Conservation (phyloP, 73 alveolate species). For the Paramecium sonneborni region DNA sequence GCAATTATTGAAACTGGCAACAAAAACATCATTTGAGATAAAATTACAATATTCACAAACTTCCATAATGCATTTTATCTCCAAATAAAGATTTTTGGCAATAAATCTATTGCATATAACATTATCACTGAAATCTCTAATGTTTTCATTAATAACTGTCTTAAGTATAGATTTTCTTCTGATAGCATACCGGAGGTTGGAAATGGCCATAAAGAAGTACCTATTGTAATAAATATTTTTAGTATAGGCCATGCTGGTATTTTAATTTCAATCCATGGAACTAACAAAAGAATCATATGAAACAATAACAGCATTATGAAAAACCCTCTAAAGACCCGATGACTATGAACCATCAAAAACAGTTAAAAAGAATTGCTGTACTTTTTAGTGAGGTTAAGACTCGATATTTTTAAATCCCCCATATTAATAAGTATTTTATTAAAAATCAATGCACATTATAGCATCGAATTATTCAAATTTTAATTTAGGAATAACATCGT, state of each 20-base stretch:
- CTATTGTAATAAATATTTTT: conserved; percentile 25
- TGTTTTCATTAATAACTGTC: conserved; percentile 48
- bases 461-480: background rate
- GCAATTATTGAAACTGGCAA: conserved; percentile 59
- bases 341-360: conserved; percentile 10
- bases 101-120: conserved; percentile 56
- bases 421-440: background rate
- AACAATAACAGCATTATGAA: background rate
- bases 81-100: conserved; percentile 69
- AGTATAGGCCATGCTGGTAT: conserved; percentile 14
- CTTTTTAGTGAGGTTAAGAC: background rate
- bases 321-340: conserved; percentile 54
- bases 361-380: conserved; percentile 1
- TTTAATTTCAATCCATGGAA: background rate
- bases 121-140: conserved; percentile 62
- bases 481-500: too few species aligned
- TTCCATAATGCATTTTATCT: conserved; percentile 61
- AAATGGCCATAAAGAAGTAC: conserved; percentile 58
- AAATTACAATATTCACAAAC: conserved; percentile 33
- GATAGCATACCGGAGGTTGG: conserved; percentile 55
- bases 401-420: conserved; percentile 9
- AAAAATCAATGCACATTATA: background rate
- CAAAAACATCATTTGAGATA: conserved; percentile 58
- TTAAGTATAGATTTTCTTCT: conserved; percentile 54
- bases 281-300: background rate